A percentile compares a stretch with the other conserved stretches of the same genome.
These are phyloP conservation scores for Exophiala calicioides DNA, from an alignment of 2,329 filamentous ascomycete genomes.

Conservation along the genomic window DNA sequence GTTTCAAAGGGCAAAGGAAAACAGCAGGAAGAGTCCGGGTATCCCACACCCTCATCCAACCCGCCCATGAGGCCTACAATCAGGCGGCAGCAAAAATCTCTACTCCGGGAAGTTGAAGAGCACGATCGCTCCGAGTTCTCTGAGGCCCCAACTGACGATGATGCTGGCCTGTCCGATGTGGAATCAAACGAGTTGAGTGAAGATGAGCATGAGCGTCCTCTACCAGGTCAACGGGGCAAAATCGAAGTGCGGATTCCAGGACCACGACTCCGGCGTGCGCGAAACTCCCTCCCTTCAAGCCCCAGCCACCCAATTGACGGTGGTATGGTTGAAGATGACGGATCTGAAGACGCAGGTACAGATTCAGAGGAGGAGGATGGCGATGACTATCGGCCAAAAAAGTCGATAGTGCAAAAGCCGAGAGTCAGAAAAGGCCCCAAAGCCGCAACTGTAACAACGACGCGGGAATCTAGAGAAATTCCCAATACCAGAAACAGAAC, in stretches of 20 bases:
- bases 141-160: slow-evolving; percentile 3
- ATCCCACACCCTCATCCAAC: slow-evolving; percentile 24
- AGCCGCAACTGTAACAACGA: slow-evolving; percentile 1
- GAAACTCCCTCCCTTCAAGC: neutral
- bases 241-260: slow-evolving; percentile 5
- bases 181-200: neutral
- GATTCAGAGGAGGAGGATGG: slow-evolving; percentile 8
- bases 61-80: slow-evolving; percentile 12
- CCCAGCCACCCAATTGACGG: neutral
- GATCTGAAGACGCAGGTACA: neutral
- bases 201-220: neutral
- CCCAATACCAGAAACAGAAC: neutral
- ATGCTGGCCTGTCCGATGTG: neutral
- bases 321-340: neutral
- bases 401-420: neutral
- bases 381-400: slow-evolving; percentile 14
- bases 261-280: neutral
- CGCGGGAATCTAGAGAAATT: neutral
- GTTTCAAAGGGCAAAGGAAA: slow-evolving; percentile 8
- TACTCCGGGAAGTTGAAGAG: slow-evolving; percentile 11
- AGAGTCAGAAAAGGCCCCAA: neutral
- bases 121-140: slow-evolving; percentile 18
- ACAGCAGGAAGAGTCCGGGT: slow-evolving; percentile 10
- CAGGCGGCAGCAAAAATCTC: slow-evolving; percentile 7
- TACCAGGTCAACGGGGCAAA: neutral